These are phyloP conservation scores for Fallopia convolvulus DNA, from an alignment of 148 eudicot species.

Conservation along the genomic window DNA sequence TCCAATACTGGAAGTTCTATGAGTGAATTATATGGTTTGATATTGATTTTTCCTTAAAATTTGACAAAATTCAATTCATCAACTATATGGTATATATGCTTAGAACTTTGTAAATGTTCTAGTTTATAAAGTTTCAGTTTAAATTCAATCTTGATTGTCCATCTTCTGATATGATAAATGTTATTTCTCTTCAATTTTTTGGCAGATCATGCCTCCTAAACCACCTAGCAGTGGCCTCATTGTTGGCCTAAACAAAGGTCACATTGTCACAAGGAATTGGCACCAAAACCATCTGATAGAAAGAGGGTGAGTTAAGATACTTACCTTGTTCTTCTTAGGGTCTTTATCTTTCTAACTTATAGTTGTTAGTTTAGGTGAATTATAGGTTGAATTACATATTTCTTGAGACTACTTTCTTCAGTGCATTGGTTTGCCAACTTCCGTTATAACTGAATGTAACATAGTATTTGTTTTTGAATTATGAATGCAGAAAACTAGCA, in stretches of 20 bases:
- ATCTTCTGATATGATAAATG: background rate
- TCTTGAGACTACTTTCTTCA: background rate
- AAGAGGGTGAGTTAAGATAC: slow-evolving; percentile 38
- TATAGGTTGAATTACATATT: background rate
- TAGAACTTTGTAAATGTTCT: background rate
- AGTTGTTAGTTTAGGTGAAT: background rate
- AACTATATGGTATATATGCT: background rate
- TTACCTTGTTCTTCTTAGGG: background rate
- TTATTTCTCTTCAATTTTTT: background rate
- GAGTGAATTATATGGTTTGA: background rate
- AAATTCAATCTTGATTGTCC: background rate
- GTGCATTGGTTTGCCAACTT: background rate
- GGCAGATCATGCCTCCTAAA: slow-evolving; percentile 51
- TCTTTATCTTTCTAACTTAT: background rate
- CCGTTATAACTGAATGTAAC: background rate
- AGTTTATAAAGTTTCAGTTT: background rate
- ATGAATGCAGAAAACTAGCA: slow-evolving; percentile 32
- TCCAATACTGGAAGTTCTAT: background rate
- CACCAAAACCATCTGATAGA: slow-evolving; percentile 61
- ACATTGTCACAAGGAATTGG: slow-evolving; percentile 67
- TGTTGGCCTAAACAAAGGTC: slow-evolving; percentile 72
- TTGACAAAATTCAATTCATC: background rate
- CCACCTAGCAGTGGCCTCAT: slow-evolving; percentile 55
- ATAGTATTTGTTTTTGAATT: background rate
- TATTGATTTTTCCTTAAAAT: background rate